Base-by-base conservation (phyloP, 257 asterid genomes). In the Lavandula angustifolia region DNA sequence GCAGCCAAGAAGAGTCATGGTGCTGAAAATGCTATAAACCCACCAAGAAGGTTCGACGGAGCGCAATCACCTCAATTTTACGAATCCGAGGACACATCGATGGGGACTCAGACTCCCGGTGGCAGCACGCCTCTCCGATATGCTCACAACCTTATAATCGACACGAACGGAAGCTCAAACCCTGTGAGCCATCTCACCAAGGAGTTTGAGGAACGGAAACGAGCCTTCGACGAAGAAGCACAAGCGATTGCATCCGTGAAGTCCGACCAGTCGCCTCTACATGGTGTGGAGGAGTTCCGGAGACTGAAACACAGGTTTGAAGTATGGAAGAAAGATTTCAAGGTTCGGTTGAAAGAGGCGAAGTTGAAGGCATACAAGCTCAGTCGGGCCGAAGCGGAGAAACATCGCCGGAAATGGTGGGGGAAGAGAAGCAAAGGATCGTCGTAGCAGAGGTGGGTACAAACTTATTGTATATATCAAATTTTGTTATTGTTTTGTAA, bases 241-340 rank as follows among this genome's bases (percentile, higher is more conserved):
- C 75, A 56, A 69, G 79, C 89, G 7, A 80, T 87, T 3, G 63
- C 55, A 27, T 91, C 82, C 74, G 76, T 62, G 48, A 84, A 81
- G 62, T 42, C 91, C 3, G 85, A 78, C 38, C 85, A 75, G 38
- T 62, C 76, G 1, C 68, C 75, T 60, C 12, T 63, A 44, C 74
- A 73, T 64, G 78, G 82, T 37, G 67, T 66, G 6, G 87, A 79
- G 54, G 97, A 87, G 46, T 77, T 76, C 29, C 81, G 88, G 47
- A 81, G 80, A 71, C 86, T 92, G 60, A 89, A 75, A 72, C 76
- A 61, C 43, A 75, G 79, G 72, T 89, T 87, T 56, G 89, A 84
- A 71, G 69, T 75, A 1, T 92, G 96, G 96, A 92, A 80, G 66
- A 83, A 84, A 59, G 96, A 89, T 11, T 87, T 79, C 73, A 89